Conservation (phyloP, 2,329 filamentous ascomycete species). For the Rutstroemia sp. region DNA sequence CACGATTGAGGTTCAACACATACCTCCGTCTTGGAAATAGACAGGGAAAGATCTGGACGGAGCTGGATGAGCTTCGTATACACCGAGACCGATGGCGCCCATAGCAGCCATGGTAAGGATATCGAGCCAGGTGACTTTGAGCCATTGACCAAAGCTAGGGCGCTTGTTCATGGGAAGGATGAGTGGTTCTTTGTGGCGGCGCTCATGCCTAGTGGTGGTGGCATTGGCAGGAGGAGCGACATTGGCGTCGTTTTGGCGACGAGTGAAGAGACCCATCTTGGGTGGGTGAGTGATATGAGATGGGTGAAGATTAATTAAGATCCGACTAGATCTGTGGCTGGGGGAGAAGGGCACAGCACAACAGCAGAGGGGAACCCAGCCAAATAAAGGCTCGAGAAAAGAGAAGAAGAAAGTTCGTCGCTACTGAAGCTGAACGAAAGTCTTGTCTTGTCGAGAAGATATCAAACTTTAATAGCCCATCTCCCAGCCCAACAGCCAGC, state of each 20-base stretch:
- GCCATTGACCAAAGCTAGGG: slow-evolving; percentile 62
- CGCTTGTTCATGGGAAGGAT: slow-evolving; percentile 38
- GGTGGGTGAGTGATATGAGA: background rate
- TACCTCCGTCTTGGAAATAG: slow-evolving; percentile 49
- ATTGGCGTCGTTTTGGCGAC: background rate
- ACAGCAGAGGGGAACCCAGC: background rate
- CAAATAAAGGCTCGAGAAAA: background rate
- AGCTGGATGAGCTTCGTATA: slow-evolving; percentile 58
- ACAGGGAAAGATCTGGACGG: slow-evolving; percentile 64
- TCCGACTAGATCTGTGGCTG: background rate
- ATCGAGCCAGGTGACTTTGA: slow-evolving; percentile 60
- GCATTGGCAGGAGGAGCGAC: background rate
- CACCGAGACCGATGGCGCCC: slow-evolving; percentile 60
- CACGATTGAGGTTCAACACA: no score
- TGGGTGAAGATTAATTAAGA: background rate
- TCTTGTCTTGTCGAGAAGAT: background rate
- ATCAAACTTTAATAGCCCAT: background rate
- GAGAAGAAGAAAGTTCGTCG: background rate
- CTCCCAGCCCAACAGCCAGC: no score
- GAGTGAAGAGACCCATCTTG: slow-evolving; percentile 7
- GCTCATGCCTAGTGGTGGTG: background rate
- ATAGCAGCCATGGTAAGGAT: slow-evolving; percentile 59
- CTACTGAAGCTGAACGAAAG: background rate
- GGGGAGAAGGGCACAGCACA: background rate
- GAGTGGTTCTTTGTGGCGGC: slow-evolving; percentile 13